Conservation (phyloP, 164 flowering plant genomes). For the Saururus chinensis region DNA sequence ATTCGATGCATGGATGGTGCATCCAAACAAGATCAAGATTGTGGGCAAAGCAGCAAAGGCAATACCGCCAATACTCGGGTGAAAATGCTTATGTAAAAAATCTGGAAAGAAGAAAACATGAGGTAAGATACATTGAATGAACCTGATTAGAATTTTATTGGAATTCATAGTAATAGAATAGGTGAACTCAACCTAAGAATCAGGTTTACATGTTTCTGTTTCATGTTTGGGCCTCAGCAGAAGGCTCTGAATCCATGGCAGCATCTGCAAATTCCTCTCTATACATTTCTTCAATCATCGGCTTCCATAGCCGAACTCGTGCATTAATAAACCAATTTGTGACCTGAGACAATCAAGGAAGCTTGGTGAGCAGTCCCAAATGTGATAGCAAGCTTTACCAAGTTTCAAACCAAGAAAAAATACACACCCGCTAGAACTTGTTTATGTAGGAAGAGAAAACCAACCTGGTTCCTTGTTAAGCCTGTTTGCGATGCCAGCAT, state of each 20-base stretch:
- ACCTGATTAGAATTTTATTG: too few species aligned
- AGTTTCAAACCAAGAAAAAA: not conserved
- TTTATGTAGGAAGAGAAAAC: not conserved
- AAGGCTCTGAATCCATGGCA: slow-evolving; percentile 36
- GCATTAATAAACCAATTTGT: slow-evolving; percentile 94
- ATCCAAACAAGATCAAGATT: too few species aligned
- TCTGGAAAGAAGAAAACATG: too few species aligned
- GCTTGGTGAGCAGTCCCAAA: not conserved
- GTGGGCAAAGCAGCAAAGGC: too few species aligned
- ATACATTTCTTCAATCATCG: slow-evolving; percentile 90
- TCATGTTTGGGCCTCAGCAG: slow-evolving; percentile 9
- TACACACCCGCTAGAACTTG: not conserved
- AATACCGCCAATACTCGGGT: too few species aligned
- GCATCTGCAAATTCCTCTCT: slow-evolving; percentile 67
- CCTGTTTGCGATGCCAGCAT: slow-evolving; percentile 85
- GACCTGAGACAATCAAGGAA: slow-evolving; percentile 36
- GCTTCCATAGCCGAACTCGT: slow-evolving; percentile 83
- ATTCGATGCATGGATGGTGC: too few species aligned
- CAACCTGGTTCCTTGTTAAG: slow-evolving; percentile 71
- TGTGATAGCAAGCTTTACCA: not conserved
- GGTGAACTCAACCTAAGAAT: too few species aligned
- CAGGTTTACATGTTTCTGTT: not conserved
- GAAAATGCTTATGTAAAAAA: too few species aligned
- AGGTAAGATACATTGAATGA: too few species aligned
- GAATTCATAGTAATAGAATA: too few species aligned